Conservation (phyloP, 1,284 basidiomycete genomes). For the Ustilago bromivora region DNA sequence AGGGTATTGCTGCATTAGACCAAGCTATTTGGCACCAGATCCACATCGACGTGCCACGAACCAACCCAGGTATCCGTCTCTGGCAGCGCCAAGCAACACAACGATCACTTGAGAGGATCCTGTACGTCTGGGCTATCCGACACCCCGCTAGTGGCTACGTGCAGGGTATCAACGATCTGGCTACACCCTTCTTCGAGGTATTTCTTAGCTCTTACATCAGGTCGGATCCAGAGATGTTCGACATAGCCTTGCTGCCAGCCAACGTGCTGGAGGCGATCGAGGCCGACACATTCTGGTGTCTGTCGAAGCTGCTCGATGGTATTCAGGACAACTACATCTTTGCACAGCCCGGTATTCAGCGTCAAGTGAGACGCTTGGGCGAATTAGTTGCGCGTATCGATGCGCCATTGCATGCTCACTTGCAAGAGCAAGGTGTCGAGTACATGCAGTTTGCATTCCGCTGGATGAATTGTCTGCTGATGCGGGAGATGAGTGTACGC, state of each 20-base stretch:
- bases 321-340: conserved; percentile 70
- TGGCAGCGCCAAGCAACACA: conserved; percentile 69
- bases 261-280: conserved; percentile 64
- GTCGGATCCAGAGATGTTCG: conserved; percentile 63
- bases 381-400: conserved; percentile 67
- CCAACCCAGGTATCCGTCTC: conserved; percentile 66
- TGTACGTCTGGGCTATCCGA: conserved; percentile 69
- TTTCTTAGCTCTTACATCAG: conserved; percentile 67
- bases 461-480: conserved; percentile 70
- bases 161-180: conserved; percentile 69
- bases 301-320: conserved; percentile 66
- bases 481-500: conserved; percentile 69
- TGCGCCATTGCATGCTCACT: conserved; percentile 64
- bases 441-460: conserved; percentile 70
- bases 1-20: conserved; percentile 71
- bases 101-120: conserved; percentile 64
- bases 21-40: conserved; percentile 69
- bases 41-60: conserved; percentile 68
- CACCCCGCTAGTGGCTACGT: conserved; percentile 69
- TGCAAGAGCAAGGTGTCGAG: conserved; percentile 66
- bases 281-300: conserved; percentile 69
- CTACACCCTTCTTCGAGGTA: conserved; percentile 69
- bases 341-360: conserved; percentile 68
- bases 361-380: conserved; percentile 62
- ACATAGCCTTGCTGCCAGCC: conserved; percentile 58